A percentile compares a stretch with the other conserved stretches of the same genome.
phyloP scores from a whole-genome alignment of 2,329 filamentous ascomycete genomes.

The Alternaria panax region DNA sequence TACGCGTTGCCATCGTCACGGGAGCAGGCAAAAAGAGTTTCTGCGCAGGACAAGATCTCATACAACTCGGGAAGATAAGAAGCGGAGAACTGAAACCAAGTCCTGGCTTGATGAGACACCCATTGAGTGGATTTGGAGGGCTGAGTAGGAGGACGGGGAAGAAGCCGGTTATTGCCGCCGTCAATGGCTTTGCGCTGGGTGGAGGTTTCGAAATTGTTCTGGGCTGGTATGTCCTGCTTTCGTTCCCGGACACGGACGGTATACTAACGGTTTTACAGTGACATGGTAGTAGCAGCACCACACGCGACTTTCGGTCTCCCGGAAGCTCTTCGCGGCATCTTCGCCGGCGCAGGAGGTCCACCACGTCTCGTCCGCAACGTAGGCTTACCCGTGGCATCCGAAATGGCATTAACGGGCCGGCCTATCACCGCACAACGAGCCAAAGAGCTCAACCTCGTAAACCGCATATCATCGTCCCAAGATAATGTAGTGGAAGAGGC shows the following conservation, averaged over 20 bases:
- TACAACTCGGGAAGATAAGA: conserved; percentile 51
- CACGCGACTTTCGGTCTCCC: conserved; percentile 62
- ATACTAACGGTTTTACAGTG: conserved; percentile 43
- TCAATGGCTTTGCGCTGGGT: conserved; percentile 65
- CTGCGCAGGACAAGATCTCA: conserved; percentile 64
- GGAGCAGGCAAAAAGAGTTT: conserved; percentile 63
- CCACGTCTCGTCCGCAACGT: conserved; percentile 59
- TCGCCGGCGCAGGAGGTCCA: conserved; percentile 61
- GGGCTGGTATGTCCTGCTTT: conserved; percentile 55
- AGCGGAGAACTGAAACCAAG: conserved; percentile 32
- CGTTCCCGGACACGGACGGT: not conserved
- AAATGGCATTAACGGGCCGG: conserved; percentile 59
- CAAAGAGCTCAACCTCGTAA: conserved; percentile 52
- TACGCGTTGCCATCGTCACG: conserved; percentile 58
- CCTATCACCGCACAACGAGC: conserved; percentile 56
- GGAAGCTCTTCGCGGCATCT: conserved; percentile 63
- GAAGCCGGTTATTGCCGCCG: conserved; percentile 67
- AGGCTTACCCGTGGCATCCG: conserved; percentile 58
- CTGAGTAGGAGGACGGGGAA: conserved; percentile 64
- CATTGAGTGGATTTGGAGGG: conserved; percentile 61
- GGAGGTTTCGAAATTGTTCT: conserved; percentile 66
- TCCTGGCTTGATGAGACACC: conserved; percentile 48
- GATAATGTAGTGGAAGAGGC: conserved; percentile 48
- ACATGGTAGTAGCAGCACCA: conserved; percentile 62
- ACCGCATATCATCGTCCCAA: conserved; percentile 48